These are phyloP conservation scores for Thymus mandschuricus DNA, from an alignment of 257 asterid genomes.

Conservation along the genomic window DNA sequence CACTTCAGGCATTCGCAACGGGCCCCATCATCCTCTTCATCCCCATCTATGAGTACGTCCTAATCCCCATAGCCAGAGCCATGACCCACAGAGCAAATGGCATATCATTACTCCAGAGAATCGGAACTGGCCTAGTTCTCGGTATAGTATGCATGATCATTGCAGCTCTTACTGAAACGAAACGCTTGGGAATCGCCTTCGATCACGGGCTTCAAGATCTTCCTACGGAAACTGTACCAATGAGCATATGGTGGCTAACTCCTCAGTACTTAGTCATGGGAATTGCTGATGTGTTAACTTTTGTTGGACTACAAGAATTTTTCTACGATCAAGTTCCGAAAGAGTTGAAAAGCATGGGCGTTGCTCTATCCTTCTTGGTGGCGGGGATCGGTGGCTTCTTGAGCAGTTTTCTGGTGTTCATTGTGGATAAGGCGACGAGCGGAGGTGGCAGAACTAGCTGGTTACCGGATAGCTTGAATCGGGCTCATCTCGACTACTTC, in stretches of 20 bases:
- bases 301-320: slow-evolving; percentile 55
- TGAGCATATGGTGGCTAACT: slow-evolving; percentile 59
- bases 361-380: slow-evolving; percentile 45
- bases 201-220: too few relatives aligned
- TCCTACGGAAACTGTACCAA: slow-evolving; percentile 34
- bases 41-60: slow-evolving; percentile 45
- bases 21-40: slow-evolving; percentile 39
- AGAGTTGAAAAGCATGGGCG: slow-evolving; percentile 48
- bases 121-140: too few relatives aligned
- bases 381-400: slow-evolving; percentile 51
- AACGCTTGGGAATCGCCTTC: too few relatives aligned
- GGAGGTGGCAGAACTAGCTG: slow-evolving; percentile 39
- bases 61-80: slow-evolving; percentile 45
- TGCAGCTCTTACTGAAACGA: too few relatives aligned
- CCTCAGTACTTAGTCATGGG: slow-evolving; percentile 52
- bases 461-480: slow-evolving; percentile 55
- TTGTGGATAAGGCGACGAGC: slow-evolving; percentile 37
- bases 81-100: slow-evolving; percentile 9
- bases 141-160: too few relatives aligned
- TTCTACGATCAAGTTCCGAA: slow-evolving; percentile 53
- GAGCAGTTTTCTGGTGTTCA: slow-evolving; percentile 49
- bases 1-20: slow-evolving; percentile 33
- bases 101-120: too few relatives aligned
- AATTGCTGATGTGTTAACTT: slow-evolving; percentile 40
- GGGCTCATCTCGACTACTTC: slow-evolving; percentile 60